Conservation (phyloP, 192 early-diverging fungal genomes). For the Linnemannia zychae region DNA sequence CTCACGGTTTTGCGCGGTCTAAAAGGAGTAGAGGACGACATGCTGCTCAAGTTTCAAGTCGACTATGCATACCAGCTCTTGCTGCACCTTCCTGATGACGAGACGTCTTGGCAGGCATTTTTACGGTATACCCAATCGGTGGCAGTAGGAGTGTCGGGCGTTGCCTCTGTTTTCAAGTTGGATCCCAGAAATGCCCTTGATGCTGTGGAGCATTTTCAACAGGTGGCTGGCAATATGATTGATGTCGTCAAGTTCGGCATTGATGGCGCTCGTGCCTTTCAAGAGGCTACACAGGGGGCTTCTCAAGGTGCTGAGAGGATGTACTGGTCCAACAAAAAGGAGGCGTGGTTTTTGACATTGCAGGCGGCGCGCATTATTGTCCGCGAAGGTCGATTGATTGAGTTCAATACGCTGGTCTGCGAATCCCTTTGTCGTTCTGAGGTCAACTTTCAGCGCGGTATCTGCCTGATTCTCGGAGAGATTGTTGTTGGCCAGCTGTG, state of each 20-base stretch:
- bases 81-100: neutral
- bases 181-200: neutral
- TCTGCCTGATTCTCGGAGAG: neutral
- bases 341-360: neutral
- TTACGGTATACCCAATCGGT: neutral
- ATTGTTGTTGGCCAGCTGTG: neutral
- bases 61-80: neutral
- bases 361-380: neutral
- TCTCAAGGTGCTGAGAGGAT: neutral
- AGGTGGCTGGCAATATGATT: neutral
- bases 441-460: neutral
- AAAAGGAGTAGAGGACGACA: neutral
- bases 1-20: neutral
- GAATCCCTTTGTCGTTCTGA: neutral
- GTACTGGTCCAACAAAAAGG: neutral
- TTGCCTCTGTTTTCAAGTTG: neutral
- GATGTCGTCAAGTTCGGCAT: neutral
- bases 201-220: neutral
- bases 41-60: neutral
- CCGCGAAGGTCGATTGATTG: neutral
- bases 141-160: neutral
- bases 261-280: neutral
- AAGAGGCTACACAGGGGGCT: neutral
- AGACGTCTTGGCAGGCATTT: neutral
- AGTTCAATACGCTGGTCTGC: neutral